phyloP scores from a whole-genome alignment of 345 rosid species.

The Pistacia atlantica region DNA sequence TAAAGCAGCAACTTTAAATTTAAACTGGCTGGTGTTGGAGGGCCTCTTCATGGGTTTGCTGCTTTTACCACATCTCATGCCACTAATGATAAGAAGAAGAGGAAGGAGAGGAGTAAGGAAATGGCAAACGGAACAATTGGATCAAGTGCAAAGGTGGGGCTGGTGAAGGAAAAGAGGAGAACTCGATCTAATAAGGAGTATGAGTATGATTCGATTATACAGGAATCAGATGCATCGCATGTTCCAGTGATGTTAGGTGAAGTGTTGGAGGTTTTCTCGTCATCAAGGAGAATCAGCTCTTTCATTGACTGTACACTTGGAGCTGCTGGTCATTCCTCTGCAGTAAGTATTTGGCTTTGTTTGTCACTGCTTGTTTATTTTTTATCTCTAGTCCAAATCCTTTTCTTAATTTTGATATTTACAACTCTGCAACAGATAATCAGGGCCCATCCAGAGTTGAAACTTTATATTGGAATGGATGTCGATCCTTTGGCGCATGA shows the following conservation, averaged over 20 bases:
- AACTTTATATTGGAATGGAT: constrained; percentile 76
- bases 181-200: constrained; percentile 76
- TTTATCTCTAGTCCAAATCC: not conserved
- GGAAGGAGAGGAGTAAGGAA: constrained; percentile 4
- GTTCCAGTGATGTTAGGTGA: constrained; percentile 89
- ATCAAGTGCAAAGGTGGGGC: constrained; percentile 26
- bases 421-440: constrained; percentile 51
- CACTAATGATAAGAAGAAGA: not conserved
- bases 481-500: constrained; percentile 83
- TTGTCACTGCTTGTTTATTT: not conserved
- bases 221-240: constrained; percentile 41
- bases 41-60: not conserved
- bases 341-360: constrained; percentile 44
- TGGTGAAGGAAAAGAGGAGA: constrained; percentile 62
- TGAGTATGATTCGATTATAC: constrained; percentile 18
- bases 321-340: constrained; percentile 89
- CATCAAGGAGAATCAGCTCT: constrained; percentile 43
- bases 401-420: not conserved
- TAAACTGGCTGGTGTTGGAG: constrained; percentile 2
- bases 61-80: not conserved
- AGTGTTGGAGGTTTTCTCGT: constrained; percentile 77
- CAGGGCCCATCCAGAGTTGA: constrained; percentile 63
- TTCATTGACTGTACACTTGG: constrained; percentile 94
- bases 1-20: not conserved
- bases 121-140: not conserved